phyloP scores from a whole-genome alignment of 2,329 filamentous ascomycete species.

The Cyclaneusma minus region DNA sequence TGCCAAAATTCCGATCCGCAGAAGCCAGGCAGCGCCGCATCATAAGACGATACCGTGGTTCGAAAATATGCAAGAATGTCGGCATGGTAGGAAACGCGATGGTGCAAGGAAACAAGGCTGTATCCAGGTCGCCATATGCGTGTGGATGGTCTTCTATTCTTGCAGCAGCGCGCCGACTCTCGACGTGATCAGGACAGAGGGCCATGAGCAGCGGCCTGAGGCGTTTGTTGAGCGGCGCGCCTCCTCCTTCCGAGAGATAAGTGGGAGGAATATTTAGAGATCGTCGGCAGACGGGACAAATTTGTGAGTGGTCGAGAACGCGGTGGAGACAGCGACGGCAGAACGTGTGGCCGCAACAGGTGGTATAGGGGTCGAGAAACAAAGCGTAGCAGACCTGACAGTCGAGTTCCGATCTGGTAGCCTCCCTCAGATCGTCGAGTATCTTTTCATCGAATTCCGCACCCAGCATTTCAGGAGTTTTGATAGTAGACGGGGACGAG shows the following conservation, averaged over 20 bases:
- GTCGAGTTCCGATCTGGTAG: slow-evolving; percentile 56
- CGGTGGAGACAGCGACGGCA: slow-evolving; percentile 67
- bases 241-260: slow-evolving; percentile 13
- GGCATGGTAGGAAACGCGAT: slow-evolving; percentile 70
- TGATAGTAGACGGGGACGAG: no score
- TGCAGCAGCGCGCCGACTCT: slow-evolving; percentile 36
- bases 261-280: slow-evolving; percentile 34
- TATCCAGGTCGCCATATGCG: slow-evolving; percentile 38
- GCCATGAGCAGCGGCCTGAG: slow-evolving; percentile 46
- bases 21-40: slow-evolving; percentile 58
- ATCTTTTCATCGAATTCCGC: slow-evolving; percentile 27
- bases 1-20: slow-evolving; percentile 64
- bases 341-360: slow-evolving; percentile 77
- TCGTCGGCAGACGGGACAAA: slow-evolving; percentile 70
- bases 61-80: slow-evolving; percentile 81
- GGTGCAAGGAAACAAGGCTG: slow-evolving; percentile 69
- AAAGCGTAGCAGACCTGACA: slow-evolving; percentile 80
- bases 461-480: slow-evolving; percentile 1
- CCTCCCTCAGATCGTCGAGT: slow-evolving; percentile 43
- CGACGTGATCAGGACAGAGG: slow-evolving; percentile 55
- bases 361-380: slow-evolving; percentile 71
- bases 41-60: slow-evolving; percentile 85
- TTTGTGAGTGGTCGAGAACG: slow-evolving; percentile 59
- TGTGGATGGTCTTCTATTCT: slow-evolving; percentile 40
- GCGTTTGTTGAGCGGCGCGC: slow-evolving; percentile 41